Evolutionary conservation across 495 filamentous ascomycete species (phyloP).

Genomic region (Hypoxylon fragiforme): DNA sequence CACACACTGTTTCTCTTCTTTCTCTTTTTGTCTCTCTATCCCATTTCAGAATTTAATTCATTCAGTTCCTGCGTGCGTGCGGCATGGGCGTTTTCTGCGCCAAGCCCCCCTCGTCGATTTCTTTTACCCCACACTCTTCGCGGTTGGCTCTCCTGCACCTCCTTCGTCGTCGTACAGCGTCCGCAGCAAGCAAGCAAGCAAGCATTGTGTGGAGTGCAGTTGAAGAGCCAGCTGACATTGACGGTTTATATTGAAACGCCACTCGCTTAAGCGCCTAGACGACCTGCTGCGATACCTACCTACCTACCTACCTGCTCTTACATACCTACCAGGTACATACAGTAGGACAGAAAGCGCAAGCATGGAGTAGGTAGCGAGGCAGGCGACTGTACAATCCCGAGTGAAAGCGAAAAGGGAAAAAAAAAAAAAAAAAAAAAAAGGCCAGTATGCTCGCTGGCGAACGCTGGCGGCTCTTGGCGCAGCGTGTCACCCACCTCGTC

Average conservation of each 20-base stretch:
- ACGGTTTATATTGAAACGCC: conserved; percentile 39
- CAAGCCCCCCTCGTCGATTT: conserved; percentile 32
- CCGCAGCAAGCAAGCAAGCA: conserved; percentile 16
- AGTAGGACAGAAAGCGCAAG: too few species aligned
- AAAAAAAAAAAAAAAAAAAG: too few species aligned
- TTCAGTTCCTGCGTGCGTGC: conserved; percentile 34
- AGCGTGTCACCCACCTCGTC: conserved; percentile 24
- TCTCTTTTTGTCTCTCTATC: too few species aligned
- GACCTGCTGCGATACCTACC: conserved; percentile 28
- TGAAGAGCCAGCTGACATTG: conserved; percentile 33
- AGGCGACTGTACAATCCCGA: too few species aligned
- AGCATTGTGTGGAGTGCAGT: conserved; percentile 43
- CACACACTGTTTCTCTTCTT: too few species aligned
- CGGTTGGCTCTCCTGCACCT: conserved; percentile 34
- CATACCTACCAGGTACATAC: too few species aligned
- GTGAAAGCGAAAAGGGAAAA: conserved; percentile 37
- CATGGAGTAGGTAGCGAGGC: conserved; percentile 31
- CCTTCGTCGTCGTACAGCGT: conserved; percentile 30
- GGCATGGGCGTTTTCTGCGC: conserved; percentile 21
- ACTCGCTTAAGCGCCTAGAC: conserved; percentile 41
- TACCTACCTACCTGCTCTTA: too few species aligned
- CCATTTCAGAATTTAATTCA: too few species aligned
- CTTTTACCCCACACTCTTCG: conserved; percentile 39
- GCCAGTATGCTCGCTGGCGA: conserved; percentile 15
- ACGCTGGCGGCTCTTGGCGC: conserved; percentile 34